These are phyloP conservation scores for Diplodia corticola DNA, from an alignment of 2,329 filamentous ascomycete species.

Conservation along the genomic window DNA sequence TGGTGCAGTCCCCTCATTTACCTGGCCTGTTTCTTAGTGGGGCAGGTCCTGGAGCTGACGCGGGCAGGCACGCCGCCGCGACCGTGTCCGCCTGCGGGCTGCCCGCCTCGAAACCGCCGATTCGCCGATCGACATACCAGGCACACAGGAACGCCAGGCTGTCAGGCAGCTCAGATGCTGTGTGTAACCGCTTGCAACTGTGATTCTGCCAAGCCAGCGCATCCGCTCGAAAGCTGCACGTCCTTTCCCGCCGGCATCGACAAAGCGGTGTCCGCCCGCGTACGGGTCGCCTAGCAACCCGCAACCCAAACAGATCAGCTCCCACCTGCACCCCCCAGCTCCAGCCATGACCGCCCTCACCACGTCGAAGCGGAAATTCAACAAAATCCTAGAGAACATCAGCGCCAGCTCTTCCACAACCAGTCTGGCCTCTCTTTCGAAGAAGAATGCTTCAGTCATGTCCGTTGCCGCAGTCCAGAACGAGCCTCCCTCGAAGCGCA, in stretches of 20 bases:
- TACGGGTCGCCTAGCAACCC: constrained; percentile 20
- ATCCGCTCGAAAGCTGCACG: not conserved
- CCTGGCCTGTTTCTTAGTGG: constrained; percentile 23
- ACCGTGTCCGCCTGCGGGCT: not conserved
- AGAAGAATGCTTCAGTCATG: constrained; percentile 37
- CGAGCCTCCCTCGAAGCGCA: constrained; percentile 39
- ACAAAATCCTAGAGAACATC: constrained; percentile 66
- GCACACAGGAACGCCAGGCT: constrained; percentile 1
- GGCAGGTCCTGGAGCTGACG: constrained; percentile 20
- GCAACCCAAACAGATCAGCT: constrained; percentile 20
- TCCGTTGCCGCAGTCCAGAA: constrained; percentile 31
- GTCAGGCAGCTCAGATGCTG: not conserved
- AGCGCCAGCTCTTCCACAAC: constrained; percentile 52
- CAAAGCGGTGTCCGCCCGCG: constrained; percentile 8
- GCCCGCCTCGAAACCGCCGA: constrained; percentile 17
- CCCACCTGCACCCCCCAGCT: not conserved
- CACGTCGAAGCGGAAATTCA: constrained; percentile 81
- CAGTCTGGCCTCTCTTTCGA: constrained; percentile 40
- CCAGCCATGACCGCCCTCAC: constrained; percentile 58
- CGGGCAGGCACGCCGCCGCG: not conserved
- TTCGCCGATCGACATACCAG: constrained; percentile 16
- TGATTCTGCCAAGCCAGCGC: not conserved
- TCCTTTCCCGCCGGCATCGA: not conserved
- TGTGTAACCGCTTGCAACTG: not conserved
- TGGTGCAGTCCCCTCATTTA: constrained; percentile 21